These are phyloP conservation scores for Bipolaris oryzae DNA, from an alignment of 2,329 filamentous ascomycete species.

Conservation along the genomic window DNA sequence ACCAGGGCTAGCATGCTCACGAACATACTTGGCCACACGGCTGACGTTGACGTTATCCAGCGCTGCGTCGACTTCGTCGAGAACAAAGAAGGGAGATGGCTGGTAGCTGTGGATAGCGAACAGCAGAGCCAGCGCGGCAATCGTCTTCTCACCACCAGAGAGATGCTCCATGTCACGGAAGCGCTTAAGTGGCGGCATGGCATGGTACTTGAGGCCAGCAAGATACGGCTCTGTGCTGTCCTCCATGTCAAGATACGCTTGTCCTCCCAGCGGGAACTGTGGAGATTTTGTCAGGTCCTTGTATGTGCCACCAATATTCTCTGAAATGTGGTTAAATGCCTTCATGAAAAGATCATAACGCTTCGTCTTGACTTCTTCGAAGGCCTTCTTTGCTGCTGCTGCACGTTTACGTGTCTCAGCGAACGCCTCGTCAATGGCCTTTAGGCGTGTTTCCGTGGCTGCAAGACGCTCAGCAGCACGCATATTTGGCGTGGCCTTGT, in stretches of 20 bases:
- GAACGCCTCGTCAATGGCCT: slow-evolving; percentile 85
- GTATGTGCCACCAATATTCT: slow-evolving; percentile 93
- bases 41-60: slow-evolving; percentile 98
- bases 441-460: slow-evolving; percentile 80
- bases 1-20: slow-evolving; percentile 89
- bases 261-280: slow-evolving; percentile 90
- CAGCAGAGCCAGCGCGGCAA: slow-evolving; percentile 93
- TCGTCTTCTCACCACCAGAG: slow-evolving; percentile 97
- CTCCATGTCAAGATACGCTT: slow-evolving; percentile 88
- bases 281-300: slow-evolving; percentile 89
- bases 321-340: slow-evolving; percentile 91
- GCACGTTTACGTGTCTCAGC: slow-evolving; percentile 79
- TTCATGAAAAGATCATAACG: slow-evolving; percentile 93
- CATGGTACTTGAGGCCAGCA: slow-evolving; percentile 95
- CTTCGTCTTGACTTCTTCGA: slow-evolving; percentile 79
- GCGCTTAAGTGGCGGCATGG: slow-evolving; percentile 96
- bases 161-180: slow-evolving; percentile 99
- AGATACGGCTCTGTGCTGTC: slow-evolving; percentile 97
- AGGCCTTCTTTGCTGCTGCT: slow-evolving; percentile 78
- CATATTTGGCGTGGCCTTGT: slow-evolving; percentile 97
- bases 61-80: slow-evolving; percentile 97
- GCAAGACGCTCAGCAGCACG: slow-evolving; percentile 91
- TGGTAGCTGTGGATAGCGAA: slow-evolving; percentile 98
- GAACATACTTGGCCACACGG: slow-evolving; percentile 95
- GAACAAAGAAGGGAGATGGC: slow-evolving; percentile 93